Base-by-base conservation (phyloP, 306 rosid genomes). In the Pueraria montana region DNA sequence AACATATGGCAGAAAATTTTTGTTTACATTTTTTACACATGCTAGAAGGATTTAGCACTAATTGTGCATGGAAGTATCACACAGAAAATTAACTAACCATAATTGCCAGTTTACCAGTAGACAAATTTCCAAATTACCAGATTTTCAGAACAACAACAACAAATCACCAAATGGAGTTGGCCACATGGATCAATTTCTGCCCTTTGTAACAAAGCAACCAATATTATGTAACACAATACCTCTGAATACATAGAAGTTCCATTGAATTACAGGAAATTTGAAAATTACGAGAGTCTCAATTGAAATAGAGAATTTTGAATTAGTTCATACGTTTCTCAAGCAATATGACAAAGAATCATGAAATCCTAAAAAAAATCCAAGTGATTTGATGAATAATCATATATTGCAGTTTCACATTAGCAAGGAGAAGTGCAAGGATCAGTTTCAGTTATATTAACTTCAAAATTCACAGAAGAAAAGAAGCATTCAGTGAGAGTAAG, bases 111-210 rank as follows among this genome's bases (percentile, higher is more conserved):
- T 34, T 26, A 65, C 42, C 26, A 14, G 34, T 21, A 21, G 73
- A 77, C 62, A 8, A 42, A 48, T 23, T 76, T 75, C 40, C 38
- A 8, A 42, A 48, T 23, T 76, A 55, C 40, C 38, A 76, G 30
- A 61, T 30, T 8, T 77, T 65, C 5, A 3, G 43, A 21, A 52
- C 45, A 8, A 4, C 17, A 11, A 12, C 20, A 26, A 26, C 2
- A 62, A 62, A 62, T 1, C 36, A 61, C 66, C 38, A 58, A 23
- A 58, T 23, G 16, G 2, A 58, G 8, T 58, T 21, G 17, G 16
- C 65, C 13, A 52, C 11, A 30, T 18, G 46, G 30, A 32, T 73
- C 48, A 71, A 71, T 45, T 46, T 45, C 76, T 46, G 58, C 20
- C 42, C 21, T 26, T 30, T 3, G 23, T 30, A 16, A 64, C 11